These are phyloP conservation scores for Mucor irregularis DNA, from an alignment of 371 early-diverging fungal genomes.

Conservation along the genomic window DNA sequence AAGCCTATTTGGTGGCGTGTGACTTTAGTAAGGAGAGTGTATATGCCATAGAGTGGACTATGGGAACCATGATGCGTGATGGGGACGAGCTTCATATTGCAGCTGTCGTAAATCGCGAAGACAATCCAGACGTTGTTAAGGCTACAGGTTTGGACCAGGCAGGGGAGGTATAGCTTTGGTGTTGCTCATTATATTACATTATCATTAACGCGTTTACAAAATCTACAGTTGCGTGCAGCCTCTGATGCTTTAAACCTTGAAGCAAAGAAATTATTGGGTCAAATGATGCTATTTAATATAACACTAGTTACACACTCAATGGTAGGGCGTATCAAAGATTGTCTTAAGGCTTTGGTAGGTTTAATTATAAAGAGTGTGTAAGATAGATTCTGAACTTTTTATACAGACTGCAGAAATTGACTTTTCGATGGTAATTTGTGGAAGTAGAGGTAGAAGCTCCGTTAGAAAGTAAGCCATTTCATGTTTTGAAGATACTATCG, in stretches of 20 bases:
- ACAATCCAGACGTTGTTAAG: slow-evolving; percentile 39
- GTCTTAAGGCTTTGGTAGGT: slow-evolving; percentile 33
- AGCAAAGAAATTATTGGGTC: slow-evolving; percentile 30
- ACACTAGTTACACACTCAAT: slow-evolving; percentile 51
- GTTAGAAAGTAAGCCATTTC: slow-evolving; percentile 14
- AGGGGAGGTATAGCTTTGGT: slow-evolving; percentile 27
- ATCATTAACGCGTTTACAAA: not conserved
- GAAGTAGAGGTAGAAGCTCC: slow-evolving; percentile 20
- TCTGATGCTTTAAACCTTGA: slow-evolving; percentile 24
- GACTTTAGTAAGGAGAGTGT: slow-evolving; percentile 46
- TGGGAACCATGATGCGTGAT: slow-evolving; percentile 58
- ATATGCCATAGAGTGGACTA: slow-evolving; percentile 54
- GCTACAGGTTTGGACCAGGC: slow-evolving; percentile 23
- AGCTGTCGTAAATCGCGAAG: slow-evolving; percentile 50
- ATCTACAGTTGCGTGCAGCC: slow-evolving; percentile 26
- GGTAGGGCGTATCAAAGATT: slow-evolving; percentile 51
- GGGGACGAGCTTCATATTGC: slow-evolving; percentile 58
- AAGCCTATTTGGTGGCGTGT: slow-evolving; percentile 40
- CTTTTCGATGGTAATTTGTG: slow-evolving; percentile 10
- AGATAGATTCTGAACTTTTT: not conserved
- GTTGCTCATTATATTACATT: not conserved
- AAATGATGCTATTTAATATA: slow-evolving; percentile 50
- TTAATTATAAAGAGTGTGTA: not conserved
- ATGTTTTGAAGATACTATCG: not conserved
- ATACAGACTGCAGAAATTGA: slow-evolving; percentile 15